Base-by-base conservation (phyloP, 441 rosid species). In the Codiaeum variegatum region DNA sequence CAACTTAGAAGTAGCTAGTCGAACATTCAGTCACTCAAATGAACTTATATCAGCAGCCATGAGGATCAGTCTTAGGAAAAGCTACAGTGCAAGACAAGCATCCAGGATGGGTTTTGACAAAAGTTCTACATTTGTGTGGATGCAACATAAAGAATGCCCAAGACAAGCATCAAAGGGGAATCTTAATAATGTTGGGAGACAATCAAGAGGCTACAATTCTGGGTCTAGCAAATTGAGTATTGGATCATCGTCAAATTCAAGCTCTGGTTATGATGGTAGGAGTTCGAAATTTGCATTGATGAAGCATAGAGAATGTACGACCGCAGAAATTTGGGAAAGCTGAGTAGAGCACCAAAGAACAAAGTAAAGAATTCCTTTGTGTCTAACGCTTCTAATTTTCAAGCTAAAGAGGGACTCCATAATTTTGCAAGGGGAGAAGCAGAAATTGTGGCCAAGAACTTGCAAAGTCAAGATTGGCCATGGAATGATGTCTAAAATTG, bases 151-250 rank as follows among this genome's bases (percentile, higher is more conserved):
- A 67, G 88, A 81, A 47, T 67, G 67, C 65, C 82, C 83, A 54
- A 80, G 88, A 75, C 88, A 77, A 79, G 90, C 91, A 55, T 83
- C 83, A 56, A 83, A 82, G 59, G 72, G 77, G 40, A 81, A 77
- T 77, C 73, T 60, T 59, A 75, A 40, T 76, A 51, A 65, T 19
- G 72, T 79, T 73, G 55, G 38, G 42, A 75, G 65, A 56, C 64
- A 73, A 62, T 78, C 79, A 52, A 75, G 76, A 49, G 85, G 75
- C 16, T n/a, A 61, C 32, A 76, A 79, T 69, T 85, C 89, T 79
- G 81, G 76, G 44, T 85, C 88, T 49, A 52, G 83, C n/a, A 86
- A 86, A 68, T 87, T 87, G 66, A 86, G 91, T 26, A 80, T 78
- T 47, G 90, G 85, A 52, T 85, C 91, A 29, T 84, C 91, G 72